Evolutionary conservation across 108 stramenopile species (phyloP).

Genomic region (Asterionellopsis glacialis): DNA sequence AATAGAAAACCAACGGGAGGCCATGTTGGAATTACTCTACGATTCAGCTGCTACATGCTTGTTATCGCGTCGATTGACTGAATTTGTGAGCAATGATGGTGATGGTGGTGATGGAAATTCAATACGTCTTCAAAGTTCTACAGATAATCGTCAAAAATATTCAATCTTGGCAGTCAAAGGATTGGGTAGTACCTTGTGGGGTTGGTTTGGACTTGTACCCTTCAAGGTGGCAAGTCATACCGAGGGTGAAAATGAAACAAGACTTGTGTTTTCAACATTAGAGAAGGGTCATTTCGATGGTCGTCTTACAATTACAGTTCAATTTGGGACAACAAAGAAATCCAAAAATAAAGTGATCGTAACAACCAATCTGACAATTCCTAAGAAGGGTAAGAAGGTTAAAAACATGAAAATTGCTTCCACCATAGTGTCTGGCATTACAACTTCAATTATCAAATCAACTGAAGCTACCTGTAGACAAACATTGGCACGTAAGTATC

Average conservation of each 20-base stretch:
- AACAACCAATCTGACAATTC: constrained; percentile 14
- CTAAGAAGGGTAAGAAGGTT: constrained; percentile 14
- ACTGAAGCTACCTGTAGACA: constrained; percentile 39
- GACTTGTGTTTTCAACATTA: constrained; percentile 35
- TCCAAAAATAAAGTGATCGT: too few relatives aligned
- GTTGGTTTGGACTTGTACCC: constrained; percentile 60
- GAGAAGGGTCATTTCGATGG: constrained; percentile 69
- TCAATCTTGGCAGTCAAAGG: constrained; percentile 45
- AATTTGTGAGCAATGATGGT: constrained; percentile 30
- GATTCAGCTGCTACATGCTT: constrained; percentile 42
- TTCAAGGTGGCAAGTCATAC: constrained; percentile 21
- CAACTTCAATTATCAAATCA: constrained; percentile 47
- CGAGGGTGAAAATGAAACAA: constrained; percentile 20
- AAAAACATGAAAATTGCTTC: constrained; percentile 24
- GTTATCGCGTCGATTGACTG: constrained; percentile 50
- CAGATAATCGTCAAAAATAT: constrained; percentile 21
- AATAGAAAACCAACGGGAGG: constrained; percentile 17
- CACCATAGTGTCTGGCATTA: constrained; percentile 33
- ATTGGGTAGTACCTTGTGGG: constrained; percentile 42
- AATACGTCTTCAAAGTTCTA: constrained; percentile 22
- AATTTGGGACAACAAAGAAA: too few relatives aligned
- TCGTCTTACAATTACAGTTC: constrained; percentile 39
- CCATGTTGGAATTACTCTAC: constrained; percentile 28
- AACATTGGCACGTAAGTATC: constrained; percentile 41
- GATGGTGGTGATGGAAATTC: constrained; percentile 8